phyloP scores from a whole-genome alignment of 148 eudicot species.

The Vaccinium myrtillus region DNA sequence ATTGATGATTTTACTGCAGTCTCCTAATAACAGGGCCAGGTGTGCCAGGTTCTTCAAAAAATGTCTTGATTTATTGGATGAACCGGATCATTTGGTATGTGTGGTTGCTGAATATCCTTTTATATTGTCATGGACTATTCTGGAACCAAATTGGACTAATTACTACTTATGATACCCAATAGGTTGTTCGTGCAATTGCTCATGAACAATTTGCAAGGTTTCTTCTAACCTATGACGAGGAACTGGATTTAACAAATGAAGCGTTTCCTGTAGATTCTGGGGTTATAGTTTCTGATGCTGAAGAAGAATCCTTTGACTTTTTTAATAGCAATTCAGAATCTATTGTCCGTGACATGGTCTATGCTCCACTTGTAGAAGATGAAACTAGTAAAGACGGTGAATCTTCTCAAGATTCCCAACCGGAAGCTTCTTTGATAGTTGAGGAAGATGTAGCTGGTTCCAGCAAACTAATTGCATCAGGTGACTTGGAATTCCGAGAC shows the following conservation, averaged over 20 bases:
- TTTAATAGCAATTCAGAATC: constrained; percentile 52
- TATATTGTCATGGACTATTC: background rate
- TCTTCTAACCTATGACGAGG: constrained; percentile 69
- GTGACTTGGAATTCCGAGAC: constrained; percentile 26
- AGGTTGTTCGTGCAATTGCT: constrained; percentile 96
- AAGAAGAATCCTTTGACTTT: constrained; percentile 76
- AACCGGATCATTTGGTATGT: constrained; percentile 82
- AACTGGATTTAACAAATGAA: constrained; percentile 55
- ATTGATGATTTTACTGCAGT: constrained; percentile 42
- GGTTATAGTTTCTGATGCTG: constrained; percentile 56
- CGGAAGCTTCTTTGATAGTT: constrained; percentile 34
- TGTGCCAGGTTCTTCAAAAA: constrained; percentile 79
- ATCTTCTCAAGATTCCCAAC: constrained; percentile 25
- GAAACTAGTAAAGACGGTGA: constrained; percentile 31
- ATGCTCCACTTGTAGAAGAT: constrained; percentile 28
- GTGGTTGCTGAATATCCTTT: background rate
- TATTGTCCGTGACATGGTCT: constrained; percentile 40
- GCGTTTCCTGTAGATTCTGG: constrained; percentile 55
- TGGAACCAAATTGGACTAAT: constrained; percentile 11
- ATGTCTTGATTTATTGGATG: constrained; percentile 86
- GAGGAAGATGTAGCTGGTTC: constrained; percentile 33
- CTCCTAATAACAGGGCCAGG: constrained; percentile 58
- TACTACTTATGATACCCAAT: constrained; percentile 3
- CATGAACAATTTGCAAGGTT: constrained; percentile 98
- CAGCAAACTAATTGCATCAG: constrained; percentile 29